A percentile compares a stretch with the other conserved stretches of the same genome.
Evolutionary conservation across 148 eudicot species (phyloP).

Genomic region (Heliosperma pusillum): DNA sequence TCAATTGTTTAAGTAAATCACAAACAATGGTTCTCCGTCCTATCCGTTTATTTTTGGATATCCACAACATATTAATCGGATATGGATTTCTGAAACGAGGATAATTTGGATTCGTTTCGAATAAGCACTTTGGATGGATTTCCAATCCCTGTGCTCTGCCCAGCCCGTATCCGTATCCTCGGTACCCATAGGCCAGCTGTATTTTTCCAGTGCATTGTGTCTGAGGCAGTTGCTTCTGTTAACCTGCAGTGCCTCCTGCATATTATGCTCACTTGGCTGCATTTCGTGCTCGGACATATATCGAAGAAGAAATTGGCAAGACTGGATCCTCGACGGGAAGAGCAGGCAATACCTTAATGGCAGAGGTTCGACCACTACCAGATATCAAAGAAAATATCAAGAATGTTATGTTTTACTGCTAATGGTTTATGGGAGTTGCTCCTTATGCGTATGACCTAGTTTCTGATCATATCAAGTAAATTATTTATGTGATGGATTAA

Average conservation of each 20-base stretch:
- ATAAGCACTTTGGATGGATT: too few species aligned
- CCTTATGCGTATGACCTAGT: neutral
- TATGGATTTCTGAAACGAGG: too few species aligned
- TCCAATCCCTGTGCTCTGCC: too few species aligned
- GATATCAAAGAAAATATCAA: constrained; percentile 44
- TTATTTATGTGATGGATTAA: neutral
- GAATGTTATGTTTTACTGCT: constrained; percentile 68
- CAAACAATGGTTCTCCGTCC: too few species aligned
- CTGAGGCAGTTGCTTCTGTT: neutral
- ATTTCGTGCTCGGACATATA: constrained; percentile 66
- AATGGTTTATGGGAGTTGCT: constrained; percentile 12
- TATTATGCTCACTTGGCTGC: constrained; percentile 82
- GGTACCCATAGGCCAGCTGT: neutral
- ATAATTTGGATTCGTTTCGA: too few species aligned
- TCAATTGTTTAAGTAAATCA: too few species aligned
- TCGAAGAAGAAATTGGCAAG: constrained; percentile 34
- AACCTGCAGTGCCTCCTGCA: constrained; percentile 65
- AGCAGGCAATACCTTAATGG: constrained; percentile 17
- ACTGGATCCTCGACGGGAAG: constrained; percentile 34
- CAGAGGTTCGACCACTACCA: constrained; percentile 40
- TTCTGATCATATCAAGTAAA: neutral
- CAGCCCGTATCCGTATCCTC: neutral
- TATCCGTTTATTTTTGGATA: too few species aligned
- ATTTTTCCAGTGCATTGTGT: neutral
- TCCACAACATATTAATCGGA: too few species aligned